Conservation (phyloP, 257 asterid genomes). For the Nicotiana tabacum region DNA sequence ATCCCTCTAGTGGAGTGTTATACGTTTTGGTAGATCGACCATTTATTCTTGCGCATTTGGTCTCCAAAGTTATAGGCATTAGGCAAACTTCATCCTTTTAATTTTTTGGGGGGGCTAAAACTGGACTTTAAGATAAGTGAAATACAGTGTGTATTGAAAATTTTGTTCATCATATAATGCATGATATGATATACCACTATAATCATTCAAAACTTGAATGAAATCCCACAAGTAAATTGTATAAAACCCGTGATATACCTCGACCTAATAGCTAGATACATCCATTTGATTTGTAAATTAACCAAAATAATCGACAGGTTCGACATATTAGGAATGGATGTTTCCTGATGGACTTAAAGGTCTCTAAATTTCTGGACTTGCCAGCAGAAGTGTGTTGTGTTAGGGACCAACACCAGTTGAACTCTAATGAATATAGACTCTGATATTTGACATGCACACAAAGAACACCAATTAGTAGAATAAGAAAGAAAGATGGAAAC, state of each 20-base stretch:
- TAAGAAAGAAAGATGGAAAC: not conserved
- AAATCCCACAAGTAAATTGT: not conserved
- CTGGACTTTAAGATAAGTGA: not conserved
- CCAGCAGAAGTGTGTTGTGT: no score
- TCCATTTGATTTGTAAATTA: not conserved
- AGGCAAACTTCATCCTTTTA: not conserved
- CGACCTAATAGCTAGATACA: not conserved
- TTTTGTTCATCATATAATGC: not conserved
- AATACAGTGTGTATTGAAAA: not conserved
- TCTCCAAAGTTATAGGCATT: not conserved
- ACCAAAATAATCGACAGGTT: not conserved
- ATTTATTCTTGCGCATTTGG: not conserved
- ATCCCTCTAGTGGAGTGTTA: not conserved
- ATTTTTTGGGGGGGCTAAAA: not conserved
- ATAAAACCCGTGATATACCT: not conserved
- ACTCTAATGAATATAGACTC: no score
- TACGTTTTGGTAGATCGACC: not conserved
- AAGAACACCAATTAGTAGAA: not conserved
- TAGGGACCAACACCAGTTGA: no score
- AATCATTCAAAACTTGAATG: not conserved
- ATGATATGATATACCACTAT: not conserved
- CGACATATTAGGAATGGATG: not conserved
- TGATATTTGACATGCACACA: not conserved
- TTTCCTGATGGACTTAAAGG: no score
- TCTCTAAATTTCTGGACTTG: no score